Evolutionary conservation across 352 stramenopile species (phyloP), one percentile per base, ranked within the genome.

Genomic region (Pythium sp.): DNA sequence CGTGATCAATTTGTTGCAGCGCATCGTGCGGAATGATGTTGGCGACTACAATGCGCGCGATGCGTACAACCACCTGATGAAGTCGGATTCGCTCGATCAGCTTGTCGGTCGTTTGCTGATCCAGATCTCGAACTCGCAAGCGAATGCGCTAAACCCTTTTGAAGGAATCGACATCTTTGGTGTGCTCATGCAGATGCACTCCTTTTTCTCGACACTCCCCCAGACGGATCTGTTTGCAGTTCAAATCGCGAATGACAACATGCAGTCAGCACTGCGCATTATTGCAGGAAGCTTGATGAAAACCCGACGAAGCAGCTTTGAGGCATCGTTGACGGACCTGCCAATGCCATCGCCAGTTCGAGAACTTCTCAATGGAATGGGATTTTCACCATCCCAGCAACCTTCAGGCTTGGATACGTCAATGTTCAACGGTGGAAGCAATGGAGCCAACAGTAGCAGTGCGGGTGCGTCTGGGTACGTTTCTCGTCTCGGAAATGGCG

Each of bases 101-200:
- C 64, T 94, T 5, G 75, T 94, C 9, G 85, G 86, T 1, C 82
- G 87, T 3, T 78, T 96, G 51, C 64, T 94, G 46, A 49, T 94
- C 8, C 83, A 90, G 68, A 73, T 94, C 55, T 83, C 88, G 0
- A 76, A 70, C 9, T 58, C 76, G 0, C 86, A 96, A 67, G 77
- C 86, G 3, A 81, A 77, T 26, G 76, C 75, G 6, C 20, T 91
- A 18, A 84, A 85, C 28, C 85, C 86, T 0, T 94, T 94, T 36
- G 84, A 92, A 70, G 77, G 77, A 12, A 87, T 94, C 58, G 82
- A 96, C 61, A 78, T 96, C 22, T 94, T 90, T 46, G 85, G 83
- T 47, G 80, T 94, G 26, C 73, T 95, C 36, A 93, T 93, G 83
- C 82, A 93, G 65, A 93, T 94, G 86, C 86, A 95, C 63, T 90